Evolutionary conservation across 2,329 filamentous ascomycete species (phyloP).

Genomic region (Fusarium verticillioides): DNA sequence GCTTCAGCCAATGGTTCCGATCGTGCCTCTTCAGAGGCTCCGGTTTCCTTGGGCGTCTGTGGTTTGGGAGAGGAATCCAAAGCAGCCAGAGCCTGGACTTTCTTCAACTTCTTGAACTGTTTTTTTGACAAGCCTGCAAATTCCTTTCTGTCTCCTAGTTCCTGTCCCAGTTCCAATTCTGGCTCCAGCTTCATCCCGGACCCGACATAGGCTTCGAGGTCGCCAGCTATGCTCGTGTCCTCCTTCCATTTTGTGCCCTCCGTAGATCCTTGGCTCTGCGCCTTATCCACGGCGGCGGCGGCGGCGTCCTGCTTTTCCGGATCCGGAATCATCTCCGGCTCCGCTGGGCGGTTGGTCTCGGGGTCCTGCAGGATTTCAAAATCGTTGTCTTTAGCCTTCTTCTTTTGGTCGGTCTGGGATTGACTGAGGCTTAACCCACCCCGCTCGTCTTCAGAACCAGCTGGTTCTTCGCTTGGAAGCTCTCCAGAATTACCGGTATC

Average conservation of each 20-base stretch:
- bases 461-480: conserved; percentile 38
- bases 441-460: conserved; percentile 46
- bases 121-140: conserved; percentile 44
- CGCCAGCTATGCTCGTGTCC: conserved; percentile 30
- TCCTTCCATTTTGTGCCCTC: conserved; percentile 30
- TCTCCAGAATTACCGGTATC: conserved; percentile 36
- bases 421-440: conserved; percentile 45
- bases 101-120: conserved; percentile 42
- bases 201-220: conserved; percentile 31
- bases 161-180: conserved; percentile 33
- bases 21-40: conserved; percentile 21
- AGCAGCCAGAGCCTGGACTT: conserved; percentile 38
- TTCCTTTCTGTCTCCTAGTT: conserved; percentile 36
- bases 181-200: conserved; percentile 30
- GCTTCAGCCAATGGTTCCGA: conserved; percentile 29
- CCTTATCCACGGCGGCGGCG: conserved; percentile 40
- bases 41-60: conserved; percentile 32
- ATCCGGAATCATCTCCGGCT: conserved; percentile 40
- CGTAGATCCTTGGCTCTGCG: conserved; percentile 29
- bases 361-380: conserved; percentile 46
- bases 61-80: conserved; percentile 27
- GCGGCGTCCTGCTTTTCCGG: conserved; percentile 44
- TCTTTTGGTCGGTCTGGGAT: conserved; percentile 50
- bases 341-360: conserved; percentile 38
- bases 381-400: conserved; percentile 48